phyloP scores from a whole-genome alignment of 2,329 filamentous ascomycete genomes.

The Colletotrichum somersetense region DNA sequence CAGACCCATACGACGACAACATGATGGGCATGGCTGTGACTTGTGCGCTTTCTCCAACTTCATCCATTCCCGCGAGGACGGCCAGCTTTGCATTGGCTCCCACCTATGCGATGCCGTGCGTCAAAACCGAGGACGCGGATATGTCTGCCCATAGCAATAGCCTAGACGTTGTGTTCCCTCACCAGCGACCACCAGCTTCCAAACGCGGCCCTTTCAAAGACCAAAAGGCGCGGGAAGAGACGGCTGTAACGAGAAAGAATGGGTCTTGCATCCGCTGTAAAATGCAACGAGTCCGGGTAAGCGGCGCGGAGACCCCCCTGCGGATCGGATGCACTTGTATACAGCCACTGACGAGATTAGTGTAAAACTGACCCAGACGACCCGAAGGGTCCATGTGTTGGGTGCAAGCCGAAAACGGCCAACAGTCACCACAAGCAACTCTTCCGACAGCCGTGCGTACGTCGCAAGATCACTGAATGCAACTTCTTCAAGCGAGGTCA shows the following conservation, averaged over 20 bases:
- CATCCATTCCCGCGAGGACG: constrained; percentile 12
- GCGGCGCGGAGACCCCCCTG: constrained; percentile 44
- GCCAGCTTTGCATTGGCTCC: constrained; percentile 7
- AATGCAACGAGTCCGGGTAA: constrained; percentile 72
- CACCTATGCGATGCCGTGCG: constrained; percentile 40
- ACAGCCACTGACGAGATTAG: constrained; percentile 50
- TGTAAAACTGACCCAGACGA: constrained; percentile 65
- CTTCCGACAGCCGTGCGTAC: constrained; percentile 67
- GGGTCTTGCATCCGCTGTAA: constrained; percentile 72
- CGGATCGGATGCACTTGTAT: not conserved
- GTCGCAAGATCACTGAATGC: constrained; percentile 72
- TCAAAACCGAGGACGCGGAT: constrained; percentile 32
- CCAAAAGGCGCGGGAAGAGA: constrained; percentile 63
- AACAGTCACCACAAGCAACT: constrained; percentile 55
- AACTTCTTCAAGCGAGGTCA: constrained; percentile 70
- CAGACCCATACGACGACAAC: constrained; percentile 19
- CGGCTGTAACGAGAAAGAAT: constrained; percentile 68
- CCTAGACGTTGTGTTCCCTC: constrained; percentile 52
- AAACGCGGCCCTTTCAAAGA: constrained; percentile 68
- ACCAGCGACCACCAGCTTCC: constrained; percentile 53
- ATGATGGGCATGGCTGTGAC: constrained; percentile 28
- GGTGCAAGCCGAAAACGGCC: constrained; percentile 63
- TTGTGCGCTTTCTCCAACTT: constrained; percentile 17
- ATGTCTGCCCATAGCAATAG: not conserved
- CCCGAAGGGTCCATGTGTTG: constrained; percentile 62